Evolutionary conservation across 257 asterid species (phyloP).

Genomic region (Lycium ferocissimum): DNA sequence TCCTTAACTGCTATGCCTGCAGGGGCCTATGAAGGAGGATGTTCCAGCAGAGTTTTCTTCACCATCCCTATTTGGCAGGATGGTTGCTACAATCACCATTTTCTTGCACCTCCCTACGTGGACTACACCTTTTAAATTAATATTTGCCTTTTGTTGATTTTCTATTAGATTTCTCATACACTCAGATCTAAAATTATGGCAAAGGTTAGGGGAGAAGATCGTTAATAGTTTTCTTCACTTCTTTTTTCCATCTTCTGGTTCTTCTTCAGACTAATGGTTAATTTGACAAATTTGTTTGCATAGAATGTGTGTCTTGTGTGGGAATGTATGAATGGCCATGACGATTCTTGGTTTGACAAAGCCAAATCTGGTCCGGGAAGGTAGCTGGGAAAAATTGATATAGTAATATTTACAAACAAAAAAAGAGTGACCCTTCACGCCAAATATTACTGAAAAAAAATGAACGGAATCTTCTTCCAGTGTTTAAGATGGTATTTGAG

Average conservation of each 20-base stretch:
- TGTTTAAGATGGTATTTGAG: background rate
- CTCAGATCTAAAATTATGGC: background rate
- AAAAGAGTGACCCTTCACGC: background rate
- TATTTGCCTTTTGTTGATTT: background rate
- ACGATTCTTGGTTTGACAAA: no score
- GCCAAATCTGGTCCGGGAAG: background rate
- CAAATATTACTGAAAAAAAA: background rate
- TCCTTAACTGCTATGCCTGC: background rate
- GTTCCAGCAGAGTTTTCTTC: background rate
- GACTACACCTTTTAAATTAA: background rate
- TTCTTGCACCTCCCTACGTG: background rate
- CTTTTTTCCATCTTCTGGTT: background rate
- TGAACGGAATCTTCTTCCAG: background rate
- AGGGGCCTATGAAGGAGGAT: background rate
- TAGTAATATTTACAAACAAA: background rate
- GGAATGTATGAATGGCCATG: background rate
- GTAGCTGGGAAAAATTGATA: background rate
- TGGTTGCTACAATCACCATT: background rate
- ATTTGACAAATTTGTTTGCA: background rate
- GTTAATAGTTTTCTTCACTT: background rate
- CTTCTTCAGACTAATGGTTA: background rate
- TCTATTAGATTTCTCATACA: background rate
- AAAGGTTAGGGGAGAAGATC: background rate
- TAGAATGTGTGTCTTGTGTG: background rate
- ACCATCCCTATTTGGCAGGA: background rate